Conservation (phyloP, 352 stramenopile species). For the Globisporangium echinulatum region DNA sequence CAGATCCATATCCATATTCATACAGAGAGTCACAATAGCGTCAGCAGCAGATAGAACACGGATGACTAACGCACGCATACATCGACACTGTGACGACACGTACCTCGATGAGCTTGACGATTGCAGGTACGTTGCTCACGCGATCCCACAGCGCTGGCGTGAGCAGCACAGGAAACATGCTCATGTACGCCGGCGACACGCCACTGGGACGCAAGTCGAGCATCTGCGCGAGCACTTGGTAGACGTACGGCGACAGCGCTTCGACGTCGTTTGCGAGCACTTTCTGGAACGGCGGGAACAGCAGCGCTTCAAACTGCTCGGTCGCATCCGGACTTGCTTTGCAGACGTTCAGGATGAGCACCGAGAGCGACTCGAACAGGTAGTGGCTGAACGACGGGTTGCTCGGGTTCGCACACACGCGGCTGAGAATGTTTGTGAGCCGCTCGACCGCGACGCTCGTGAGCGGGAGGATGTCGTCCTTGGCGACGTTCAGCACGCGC, state of each 20-base stretch:
- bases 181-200: slow-evolving; percentile 91
- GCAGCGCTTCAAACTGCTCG: slow-evolving; percentile 90
- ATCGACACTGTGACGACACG: not conserved
- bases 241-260: slow-evolving; percentile 95
- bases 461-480: slow-evolving; percentile 90
- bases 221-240: slow-evolving; percentile 98
- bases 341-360: slow-evolving; percentile 92
- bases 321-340: slow-evolving; percentile 69
- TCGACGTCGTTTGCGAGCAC: slow-evolving; percentile 97
- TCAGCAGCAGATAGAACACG: not conserved
- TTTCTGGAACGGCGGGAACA: slow-evolving; percentile 97
- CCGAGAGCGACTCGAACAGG: slow-evolving; percentile 98
- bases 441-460: slow-evolving; percentile 94
- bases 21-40: not conserved
- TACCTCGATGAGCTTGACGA: slow-evolving; percentile 93
- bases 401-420: slow-evolving; percentile 96
- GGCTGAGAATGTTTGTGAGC: slow-evolving; percentile 89
- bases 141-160: slow-evolving; percentile 94
- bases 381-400: slow-evolving; percentile 99
- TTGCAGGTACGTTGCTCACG: slow-evolving; percentile 95
- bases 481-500: slow-evolving; percentile 90
- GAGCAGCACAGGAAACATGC: slow-evolving; percentile 93
- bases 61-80: not conserved
- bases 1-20: not conserved
- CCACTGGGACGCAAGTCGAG: slow-evolving; percentile 90